These are phyloP conservation scores for Discostella pseudostelligera DNA, from an alignment of 108 stramenopile genomes.

Conservation along the genomic window DNA sequence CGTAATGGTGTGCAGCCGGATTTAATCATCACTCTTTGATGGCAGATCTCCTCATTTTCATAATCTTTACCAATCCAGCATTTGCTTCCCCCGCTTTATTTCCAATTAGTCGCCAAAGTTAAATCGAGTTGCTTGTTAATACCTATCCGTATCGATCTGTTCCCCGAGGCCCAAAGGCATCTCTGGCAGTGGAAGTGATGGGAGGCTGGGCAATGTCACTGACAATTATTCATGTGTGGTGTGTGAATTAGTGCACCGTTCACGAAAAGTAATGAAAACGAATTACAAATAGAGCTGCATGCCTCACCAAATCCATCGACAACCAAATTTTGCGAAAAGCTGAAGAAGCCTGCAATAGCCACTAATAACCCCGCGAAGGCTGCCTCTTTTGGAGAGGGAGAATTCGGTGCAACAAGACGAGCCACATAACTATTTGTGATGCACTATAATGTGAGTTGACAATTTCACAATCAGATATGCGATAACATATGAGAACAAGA, in stretches of 20 bases:
- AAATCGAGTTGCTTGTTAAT: neutral
- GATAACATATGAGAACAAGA: too few species aligned
- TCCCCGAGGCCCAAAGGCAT: constrained; percentile 50
- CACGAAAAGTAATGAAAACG: neutral
- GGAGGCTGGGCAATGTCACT: constrained; percentile 40
- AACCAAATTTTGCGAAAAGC: constrained; percentile 80
- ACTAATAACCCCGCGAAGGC: constrained; percentile 78
- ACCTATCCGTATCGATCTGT: constrained; percentile 35
- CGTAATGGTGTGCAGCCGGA: too few species aligned
- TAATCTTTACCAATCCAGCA: too few species aligned
- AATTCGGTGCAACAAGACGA: constrained; percentile 63
- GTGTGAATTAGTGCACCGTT: neutral
- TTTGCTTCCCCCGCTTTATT: too few species aligned
- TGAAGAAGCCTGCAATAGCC: constrained; percentile 82
- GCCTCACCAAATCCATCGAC: constrained; percentile 77
- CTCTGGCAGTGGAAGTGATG: constrained; percentile 44
- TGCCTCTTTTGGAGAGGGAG: constrained; percentile 83
- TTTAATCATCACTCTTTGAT: too few species aligned
- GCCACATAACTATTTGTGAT: constrained; percentile 57
- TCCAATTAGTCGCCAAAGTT: too few species aligned
- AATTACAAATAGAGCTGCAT: constrained; percentile 11
- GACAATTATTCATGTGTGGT: neutral
- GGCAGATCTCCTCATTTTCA: too few species aligned
- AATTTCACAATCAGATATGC: too few species aligned
- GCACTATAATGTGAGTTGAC: too few species aligned